Evolutionary conservation across 768 basidiomycete genomes (phyloP), one percentile per base, ranked within the genome.

Genomic region (Rhizopogon salebrosus): DNA sequence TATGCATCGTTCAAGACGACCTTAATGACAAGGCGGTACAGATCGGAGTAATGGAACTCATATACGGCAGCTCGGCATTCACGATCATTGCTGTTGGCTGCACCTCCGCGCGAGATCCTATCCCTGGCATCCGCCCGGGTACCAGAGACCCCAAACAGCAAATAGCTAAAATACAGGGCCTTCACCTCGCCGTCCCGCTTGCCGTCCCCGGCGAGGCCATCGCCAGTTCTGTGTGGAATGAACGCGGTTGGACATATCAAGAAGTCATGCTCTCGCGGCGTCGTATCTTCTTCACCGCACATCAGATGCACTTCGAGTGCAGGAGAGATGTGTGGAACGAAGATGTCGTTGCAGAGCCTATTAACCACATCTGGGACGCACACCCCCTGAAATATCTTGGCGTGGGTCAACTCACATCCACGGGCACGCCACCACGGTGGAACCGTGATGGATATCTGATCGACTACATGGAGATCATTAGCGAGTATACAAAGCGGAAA

Each of bases 271-370:
- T 61, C 27, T 64, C 61, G 3, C 49, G 52, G 0, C 56, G 59
- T 18, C 45, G 49, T 34, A 41, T 57, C 10, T 57, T 60, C 57
- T 61, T 62, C 45, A 64, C 62, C 1, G 48, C 53, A 7, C 51
- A 58, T 18, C 57, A 62, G 6, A 53, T 62, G 13, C 59, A 59
- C 27, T 63, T 59, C 16, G 57, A 59, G 37, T 61, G 56, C 20
- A 57, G 9, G 29, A 31, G 9, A 10, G 29, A 31, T 31, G 10
- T 31, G 9, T 31, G 29, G 29, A 31, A 31, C 29, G 29, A 31
- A 31, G 29, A 31, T 31, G 29, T 31, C 10, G 29, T 31, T 31
- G 29, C 29, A 31, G 29, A 31, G 29, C 29, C 8, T 31, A 31
- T 31, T 31, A 31, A 31, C 29, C 29, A 10, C 29, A 31, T 11